Evolutionary conservation across 441 rosid species (phyloP).

Genomic region (Pelargonium australe): DNA sequence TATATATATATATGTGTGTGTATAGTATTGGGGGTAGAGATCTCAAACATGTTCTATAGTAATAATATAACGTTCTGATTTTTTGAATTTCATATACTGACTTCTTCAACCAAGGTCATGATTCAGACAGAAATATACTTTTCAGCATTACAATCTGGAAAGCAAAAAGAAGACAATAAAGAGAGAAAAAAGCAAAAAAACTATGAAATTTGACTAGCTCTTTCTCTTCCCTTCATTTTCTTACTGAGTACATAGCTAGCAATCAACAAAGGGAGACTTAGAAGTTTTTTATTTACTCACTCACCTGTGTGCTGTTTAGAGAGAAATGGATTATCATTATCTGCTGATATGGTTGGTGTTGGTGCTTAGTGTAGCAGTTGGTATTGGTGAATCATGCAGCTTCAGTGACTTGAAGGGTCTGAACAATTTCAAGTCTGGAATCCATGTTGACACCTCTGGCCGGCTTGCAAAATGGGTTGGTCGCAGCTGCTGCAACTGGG

Average conservation of each 20-base stretch:
- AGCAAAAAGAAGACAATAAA: conserved; percentile 14
- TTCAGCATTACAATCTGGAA: conserved; percentile 35
- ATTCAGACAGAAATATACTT: conserved; percentile 33
- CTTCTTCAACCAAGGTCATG: conserved; percentile 28
- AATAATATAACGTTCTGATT: conserved; percentile 12
- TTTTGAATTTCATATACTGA: conserved; percentile 12
- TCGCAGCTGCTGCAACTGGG: conserved; percentile 40
- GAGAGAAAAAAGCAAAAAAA: conserved; percentile 16
- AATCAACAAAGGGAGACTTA: neutral
- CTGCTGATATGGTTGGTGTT: conserved; percentile 23
- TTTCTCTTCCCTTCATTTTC: conserved; percentile 3
- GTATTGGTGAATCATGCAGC: conserved; percentile 26
- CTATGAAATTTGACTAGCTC: conserved; percentile 14
- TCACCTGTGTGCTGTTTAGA: neutral
- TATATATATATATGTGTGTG: neutral
- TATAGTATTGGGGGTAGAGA: conserved; percentile 16
- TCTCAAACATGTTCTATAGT: conserved; percentile 3
- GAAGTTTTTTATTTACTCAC: no score
- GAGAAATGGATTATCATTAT: conserved; percentile 25
- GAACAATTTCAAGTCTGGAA: conserved; percentile 33
- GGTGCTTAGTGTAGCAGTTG: conserved; percentile 16
- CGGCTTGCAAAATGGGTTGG: conserved; percentile 41
- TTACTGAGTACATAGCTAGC: conserved; percentile 4
- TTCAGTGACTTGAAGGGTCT: conserved; percentile 38
- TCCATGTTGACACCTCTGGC: conserved; percentile 36